Conservation (phyloP, 352 stramenopile genomes). For the Globisporangium mamillatum region DNA sequence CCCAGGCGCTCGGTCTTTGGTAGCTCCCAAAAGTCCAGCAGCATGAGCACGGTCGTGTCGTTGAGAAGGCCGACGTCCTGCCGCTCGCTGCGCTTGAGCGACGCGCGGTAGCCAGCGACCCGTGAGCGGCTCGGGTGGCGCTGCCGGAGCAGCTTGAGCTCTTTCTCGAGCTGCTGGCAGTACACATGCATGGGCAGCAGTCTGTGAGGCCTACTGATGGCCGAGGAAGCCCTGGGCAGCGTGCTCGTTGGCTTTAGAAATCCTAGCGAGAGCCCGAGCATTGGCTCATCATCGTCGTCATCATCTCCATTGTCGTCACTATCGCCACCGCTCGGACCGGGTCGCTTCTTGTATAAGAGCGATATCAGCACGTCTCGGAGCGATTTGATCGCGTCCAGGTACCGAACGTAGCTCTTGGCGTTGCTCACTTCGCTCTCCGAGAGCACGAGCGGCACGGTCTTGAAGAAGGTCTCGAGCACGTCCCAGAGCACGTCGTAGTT, state of each 20-base stretch:
- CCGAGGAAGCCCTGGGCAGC: not conserved
- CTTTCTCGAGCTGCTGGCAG: conserved; percentile 62
- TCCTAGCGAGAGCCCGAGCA: conserved; percentile 11
- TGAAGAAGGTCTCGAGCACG: conserved; percentile 70
- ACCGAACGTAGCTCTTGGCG: conserved; percentile 50
- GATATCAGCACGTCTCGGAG: conserved; percentile 50
- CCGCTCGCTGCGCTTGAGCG: conserved; percentile 21
- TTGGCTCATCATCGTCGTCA: conserved; percentile 18
- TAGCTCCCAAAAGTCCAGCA: conserved; percentile 70
- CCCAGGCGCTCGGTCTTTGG: conserved; percentile 49
- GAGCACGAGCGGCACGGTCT: conserved; percentile 50
- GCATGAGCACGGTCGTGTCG: conserved; percentile 52
- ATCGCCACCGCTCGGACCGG: conserved; percentile 5
- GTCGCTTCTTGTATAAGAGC: conserved; percentile 43
- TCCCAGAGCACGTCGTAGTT: conserved; percentile 42
- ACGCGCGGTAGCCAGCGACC: conserved; percentile 9
- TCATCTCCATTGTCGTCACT: conserved; percentile 17
- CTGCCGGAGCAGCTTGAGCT: conserved; percentile 44
- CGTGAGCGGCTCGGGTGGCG: conserved; percentile 20
- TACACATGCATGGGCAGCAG: conserved; percentile 50
- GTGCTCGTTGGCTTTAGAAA: not conserved
- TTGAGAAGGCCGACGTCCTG: conserved; percentile 49
- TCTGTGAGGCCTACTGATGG: not conserved
- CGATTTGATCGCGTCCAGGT: conserved; percentile 50
- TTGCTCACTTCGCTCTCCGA: conserved; percentile 38